Base-by-base conservation (phyloP, 1,139 yeast species). In the Martiniozyma asiatica region DNA sequence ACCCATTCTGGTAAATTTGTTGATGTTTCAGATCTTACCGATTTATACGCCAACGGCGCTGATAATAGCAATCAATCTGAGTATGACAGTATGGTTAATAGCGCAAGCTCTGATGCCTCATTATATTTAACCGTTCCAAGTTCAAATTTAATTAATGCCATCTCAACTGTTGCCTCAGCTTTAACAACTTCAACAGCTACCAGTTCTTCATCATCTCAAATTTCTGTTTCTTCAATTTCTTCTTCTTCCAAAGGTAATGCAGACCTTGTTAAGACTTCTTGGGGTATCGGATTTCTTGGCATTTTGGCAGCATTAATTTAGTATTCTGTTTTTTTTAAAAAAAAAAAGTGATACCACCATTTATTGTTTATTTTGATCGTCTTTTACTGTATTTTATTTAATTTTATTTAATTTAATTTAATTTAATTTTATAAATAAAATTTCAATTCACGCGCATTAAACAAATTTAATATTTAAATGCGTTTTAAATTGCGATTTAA, bases 1-100 rank as follows among this genome's bases (percentile, higher is more conserved):
- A 50, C 59, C 25, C 68, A 71, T 38, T 44, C 61, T 35, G 79
- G 80, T 32, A 42, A 59, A 33, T 51, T 72, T 30, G 50, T 72
- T 35, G 51, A 53, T 16, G 48, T 68, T 26, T 45, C 38, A 17
- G 22, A 39, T 4, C 37, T 33, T 14, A 21, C 38, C 6, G 37
- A 27, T 15, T 14, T 35, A 8, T 39, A 39, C 24, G 34, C 35
- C 15, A 37, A 38, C 10, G 40, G 32, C 20, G 36, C 82, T 25
- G 57, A 67, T 17, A 74, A 75, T 21, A 62, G 68, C 2, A 73
- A 78, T 33, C 44, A 41, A 5, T 22, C 25, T 15, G 24, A 22
- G 8, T 25, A 30, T 14, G 14, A 25, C 15, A 20, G 39, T 4
- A 33, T 41, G 6, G 25, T 38, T 8, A 30, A 38, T 6, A 27